Conservation (phyloP, 805 yeast genomes). For the Candida takata region DNA sequence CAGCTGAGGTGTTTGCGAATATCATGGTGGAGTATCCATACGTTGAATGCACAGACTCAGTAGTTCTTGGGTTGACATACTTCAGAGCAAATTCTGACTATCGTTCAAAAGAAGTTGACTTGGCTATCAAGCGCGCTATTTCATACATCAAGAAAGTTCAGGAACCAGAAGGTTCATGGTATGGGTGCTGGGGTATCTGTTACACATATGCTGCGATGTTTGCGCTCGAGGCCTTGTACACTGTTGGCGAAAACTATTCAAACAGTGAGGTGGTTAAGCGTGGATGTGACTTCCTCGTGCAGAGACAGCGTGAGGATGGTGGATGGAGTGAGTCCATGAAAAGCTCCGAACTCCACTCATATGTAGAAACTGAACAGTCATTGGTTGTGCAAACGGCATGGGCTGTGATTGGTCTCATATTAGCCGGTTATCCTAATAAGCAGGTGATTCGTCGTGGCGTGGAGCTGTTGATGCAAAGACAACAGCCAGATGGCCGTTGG, state of each 20-base stretch:
- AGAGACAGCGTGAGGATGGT: conserved; percentile 78
- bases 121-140: conserved; percentile 71
- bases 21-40: conserved; percentile 98
- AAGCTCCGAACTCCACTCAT: conserved; percentile 72
- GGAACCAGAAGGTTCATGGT: conserved; percentile 86
- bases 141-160: conserved; percentile 66
- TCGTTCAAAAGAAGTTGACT: conserved; percentile 53
- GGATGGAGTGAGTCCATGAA: conserved; percentile 98
- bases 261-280: conserved; percentile 55
- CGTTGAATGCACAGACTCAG: conserved; percentile 96
- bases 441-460: conserved; percentile 59
- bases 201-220: conserved; percentile 96
- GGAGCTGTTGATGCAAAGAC: conserved; percentile 55
- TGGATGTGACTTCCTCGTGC: conserved; percentile 81
- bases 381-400: conserved; percentile 88
- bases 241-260: conserved; percentile 56
- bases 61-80: conserved; percentile 80
- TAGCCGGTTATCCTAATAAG: conserved; percentile 74
- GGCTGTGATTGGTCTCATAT: conserved; percentile 75
- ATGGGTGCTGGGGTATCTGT: conserved; percentile 98
- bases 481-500: conserved; percentile 77
- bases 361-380: conserved; percentile 57
- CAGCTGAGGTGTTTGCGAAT: conserved; percentile 97
- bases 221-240: conserved; percentile 85
- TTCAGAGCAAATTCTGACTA: conserved; percentile 64